Base-by-base conservation (phyloP, 345 rosid genomes). In the Nephelium lappaceum region DNA sequence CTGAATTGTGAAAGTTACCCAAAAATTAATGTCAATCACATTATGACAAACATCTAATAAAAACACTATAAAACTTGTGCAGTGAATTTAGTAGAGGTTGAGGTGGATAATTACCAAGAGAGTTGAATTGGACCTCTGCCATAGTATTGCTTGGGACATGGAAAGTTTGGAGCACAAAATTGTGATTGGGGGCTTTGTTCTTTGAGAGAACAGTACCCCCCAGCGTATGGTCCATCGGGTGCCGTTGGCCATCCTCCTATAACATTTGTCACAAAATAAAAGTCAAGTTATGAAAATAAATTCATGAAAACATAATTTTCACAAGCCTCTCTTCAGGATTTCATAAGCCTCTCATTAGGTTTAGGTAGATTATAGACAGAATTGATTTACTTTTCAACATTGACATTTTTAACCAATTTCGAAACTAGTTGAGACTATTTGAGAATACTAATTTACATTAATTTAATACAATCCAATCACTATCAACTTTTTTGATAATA, bases 121-220 rank as follows among this genome's bases (percentile, higher is more conserved):
- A 92, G 85, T 64, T 90, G 92, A 63, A 92, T 86, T 0, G 96
- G 96, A 45, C 96, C 96, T 47, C 94, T 78, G 78, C 94, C 97
- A 51, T 83, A 92, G 76, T 90, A 91, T 27, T 87, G 84, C 79
- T 80, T 74, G 21, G 93, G 88, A 75, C 97, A 91, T 38, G 93
- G 93, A 75, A 84, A 90, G 0, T 47, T 63, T 67, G 85, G 31
- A 24, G 76, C 70, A 0, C 93, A 92, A 71, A 90, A 86, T 36
- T 82, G 6, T 43, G 83, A 77, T 47, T 83, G 75, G 15, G 91
- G 87, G 63, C 82, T 87, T 67, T 82, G 83, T 77, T 92, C 94
- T 72, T 67, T 85, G 31, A 84, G 66, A 69, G 41, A 86, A 84
- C 94, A 92, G n/a, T 89, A 81, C 19, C 92, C 94, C 94, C 94